Evolutionary conservation across 2,329 filamentous ascomycete genomes (phyloP).

Genomic region (Neoscytalidium dimidiatum): DNA sequence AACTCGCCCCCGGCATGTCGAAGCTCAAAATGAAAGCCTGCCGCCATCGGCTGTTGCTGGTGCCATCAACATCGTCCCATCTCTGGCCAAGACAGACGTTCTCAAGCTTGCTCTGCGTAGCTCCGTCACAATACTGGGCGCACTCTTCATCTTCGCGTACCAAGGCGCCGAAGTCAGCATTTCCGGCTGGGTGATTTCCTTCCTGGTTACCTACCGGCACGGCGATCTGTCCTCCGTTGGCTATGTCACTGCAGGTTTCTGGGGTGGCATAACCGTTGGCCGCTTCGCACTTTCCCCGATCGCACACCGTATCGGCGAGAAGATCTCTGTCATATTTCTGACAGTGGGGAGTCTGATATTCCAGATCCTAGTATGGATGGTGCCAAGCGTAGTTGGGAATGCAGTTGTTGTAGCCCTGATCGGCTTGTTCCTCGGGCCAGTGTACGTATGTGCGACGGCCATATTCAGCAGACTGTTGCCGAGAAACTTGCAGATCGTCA

Average conservation of each 20-base stretch:
- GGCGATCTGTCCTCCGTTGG: constrained; percentile 72
- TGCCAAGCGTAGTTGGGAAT: constrained; percentile 66
- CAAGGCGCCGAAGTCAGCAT: constrained; percentile 84
- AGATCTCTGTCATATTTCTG: constrained; percentile 65
- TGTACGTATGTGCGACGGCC: constrained; percentile 73
- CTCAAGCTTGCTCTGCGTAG: constrained; percentile 54
- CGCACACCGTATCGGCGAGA: constrained; percentile 70
- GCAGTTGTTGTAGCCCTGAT: constrained; percentile 59
- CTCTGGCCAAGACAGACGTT: constrained; percentile 51
- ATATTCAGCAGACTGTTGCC: constrained; percentile 65
- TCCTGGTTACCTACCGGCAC: constrained; percentile 71
- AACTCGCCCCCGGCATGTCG: too few species aligned
- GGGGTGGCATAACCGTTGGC: constrained; percentile 74
- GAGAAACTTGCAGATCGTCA: constrained; percentile 61
- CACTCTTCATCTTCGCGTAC: constrained; percentile 82
- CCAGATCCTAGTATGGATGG: constrained; percentile 75
- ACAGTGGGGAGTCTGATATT: constrained; percentile 64
- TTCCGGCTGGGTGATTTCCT: constrained; percentile 84
- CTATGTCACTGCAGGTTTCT: constrained; percentile 73
- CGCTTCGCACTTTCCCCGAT: constrained; percentile 70
- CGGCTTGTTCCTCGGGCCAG: constrained; percentile 73
- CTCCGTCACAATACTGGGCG: constrained; percentile 68
- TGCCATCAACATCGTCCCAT: too few species aligned
- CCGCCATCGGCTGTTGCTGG: too few species aligned
- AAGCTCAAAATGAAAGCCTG: constrained; percentile 15